Evolutionary conservation across 805 yeast genomes (phyloP).

Genomic region (Wickerhamomyces strasburgensis): DNA sequence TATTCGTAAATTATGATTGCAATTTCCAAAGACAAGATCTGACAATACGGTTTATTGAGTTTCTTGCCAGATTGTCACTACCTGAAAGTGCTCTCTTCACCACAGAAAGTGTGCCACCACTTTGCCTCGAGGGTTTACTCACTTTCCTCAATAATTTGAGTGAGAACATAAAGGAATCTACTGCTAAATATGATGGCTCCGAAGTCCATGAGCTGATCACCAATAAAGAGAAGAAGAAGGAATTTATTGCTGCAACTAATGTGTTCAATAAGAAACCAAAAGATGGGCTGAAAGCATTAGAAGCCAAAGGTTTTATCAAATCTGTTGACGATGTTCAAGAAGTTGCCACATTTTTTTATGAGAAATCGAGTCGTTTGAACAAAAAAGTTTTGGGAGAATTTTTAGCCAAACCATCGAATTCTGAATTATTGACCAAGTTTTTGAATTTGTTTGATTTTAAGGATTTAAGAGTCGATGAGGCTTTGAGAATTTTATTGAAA

Average conservation of each 20-base stretch:
- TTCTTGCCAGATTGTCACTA: slow-evolving; percentile 70
- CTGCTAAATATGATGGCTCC: slow-evolving; percentile 16
- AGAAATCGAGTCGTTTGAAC: slow-evolving; percentile 75
- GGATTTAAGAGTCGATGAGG: slow-evolving; percentile 86
- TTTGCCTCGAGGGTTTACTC: slow-evolving; percentile 84
- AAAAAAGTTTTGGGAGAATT: slow-evolving; percentile 85
- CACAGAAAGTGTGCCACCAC: slow-evolving; percentile 86
- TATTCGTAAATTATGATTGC: slow-evolving; percentile 85
- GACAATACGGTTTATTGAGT: slow-evolving; percentile 58
- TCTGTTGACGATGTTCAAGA: slow-evolving; percentile 48
- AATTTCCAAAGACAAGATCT: slow-evolving; percentile 82
- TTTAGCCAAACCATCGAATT: slow-evolving; percentile 70
- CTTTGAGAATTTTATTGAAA: slow-evolving; percentile 73
- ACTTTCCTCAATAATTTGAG: slow-evolving; percentile 61
- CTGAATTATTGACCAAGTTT: slow-evolving; percentile 55
- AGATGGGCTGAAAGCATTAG: slow-evolving; percentile 61
- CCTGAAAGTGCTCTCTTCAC: slow-evolving; percentile 81
- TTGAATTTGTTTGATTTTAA: slow-evolving; percentile 69
- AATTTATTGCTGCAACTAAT: slow-evolving; percentile 71
- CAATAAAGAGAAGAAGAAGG: slow-evolving; percentile 51
- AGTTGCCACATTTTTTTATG: slow-evolving; percentile 71
- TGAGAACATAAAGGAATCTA: slow-evolving; percentile 32
- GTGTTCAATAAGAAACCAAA: slow-evolving; percentile 75
- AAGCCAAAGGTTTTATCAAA: slow-evolving; percentile 60
- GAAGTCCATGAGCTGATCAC: slow-evolving; percentile 17